A percentile compares a stretch with the other conserved stretches of the same genome.
Conservation (phyloP, 441 rosid species). For the Hura crepitans region DNA sequence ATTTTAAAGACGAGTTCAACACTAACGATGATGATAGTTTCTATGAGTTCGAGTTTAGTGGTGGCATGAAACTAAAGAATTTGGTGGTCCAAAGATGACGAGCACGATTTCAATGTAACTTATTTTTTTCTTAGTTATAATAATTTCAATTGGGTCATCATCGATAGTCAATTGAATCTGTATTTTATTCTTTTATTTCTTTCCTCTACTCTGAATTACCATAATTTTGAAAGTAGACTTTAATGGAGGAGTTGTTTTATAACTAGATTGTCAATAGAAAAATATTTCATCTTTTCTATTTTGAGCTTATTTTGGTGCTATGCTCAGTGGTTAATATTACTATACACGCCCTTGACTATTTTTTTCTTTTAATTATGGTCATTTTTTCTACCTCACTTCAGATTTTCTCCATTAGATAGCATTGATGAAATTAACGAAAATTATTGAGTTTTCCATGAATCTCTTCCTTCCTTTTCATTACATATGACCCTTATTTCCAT, state of each 20-base stretch:
- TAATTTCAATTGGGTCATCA: constrained; percentile 2
- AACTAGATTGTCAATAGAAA: neutral
- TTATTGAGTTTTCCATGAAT: no score
- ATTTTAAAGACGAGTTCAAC: constrained; percentile 35
- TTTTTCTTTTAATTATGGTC: no score
- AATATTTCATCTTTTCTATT: neutral
- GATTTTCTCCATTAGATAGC: no score
- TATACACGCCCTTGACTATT: no score
- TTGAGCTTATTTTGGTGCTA: neutral
- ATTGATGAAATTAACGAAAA: no score
- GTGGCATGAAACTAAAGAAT: constrained; percentile 37
- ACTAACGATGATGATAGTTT: constrained; percentile 28
- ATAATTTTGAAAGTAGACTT: no score
- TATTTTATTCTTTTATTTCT: no score
- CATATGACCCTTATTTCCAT: no score
- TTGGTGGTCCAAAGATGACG: constrained; percentile 51
- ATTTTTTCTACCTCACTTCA: no score
- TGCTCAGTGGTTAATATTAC: no score
- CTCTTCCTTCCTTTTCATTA: no score
- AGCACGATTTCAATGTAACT: constrained; percentile 62
- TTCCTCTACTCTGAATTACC: neutral
- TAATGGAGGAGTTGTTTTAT: no score
- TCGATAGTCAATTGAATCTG: neutral
- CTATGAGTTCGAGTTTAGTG: constrained; percentile 29
- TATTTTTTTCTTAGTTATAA: neutral